Evolutionary conservation across 2,329 filamentous ascomycete genomes (phyloP), one percentile per base, ranked within the genome.

Genomic region (Chaetomiaceae sp.): DNA sequence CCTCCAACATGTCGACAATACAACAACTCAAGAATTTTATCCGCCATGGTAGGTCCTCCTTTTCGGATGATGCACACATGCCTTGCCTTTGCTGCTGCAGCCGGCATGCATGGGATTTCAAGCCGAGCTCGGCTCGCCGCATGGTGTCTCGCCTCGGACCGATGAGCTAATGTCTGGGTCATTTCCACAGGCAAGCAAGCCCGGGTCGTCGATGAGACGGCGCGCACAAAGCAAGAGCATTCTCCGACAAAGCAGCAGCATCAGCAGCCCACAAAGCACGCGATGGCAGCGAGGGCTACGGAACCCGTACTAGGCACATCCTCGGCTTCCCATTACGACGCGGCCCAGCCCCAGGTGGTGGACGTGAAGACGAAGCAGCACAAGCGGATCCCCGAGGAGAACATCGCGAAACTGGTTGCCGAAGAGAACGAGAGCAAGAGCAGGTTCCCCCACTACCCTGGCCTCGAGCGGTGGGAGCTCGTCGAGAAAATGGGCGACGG

Each of bases 1-100:
- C 52, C 30, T 50, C 44, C 58, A 68, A 60, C 38, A 83, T 83
- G 80, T 83, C 80, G 64, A 82, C 81, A 60, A 95, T 96, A 74
- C 92, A 96, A 75, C 93, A 93, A 68, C 82, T 96, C 63, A 96
- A 97, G 74, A 96, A 96, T 72, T 95, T 97, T 72, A 93, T 97
- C 72, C 88, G 92, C 60, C 92, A 96, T 77, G 92, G 81, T 83
- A 73, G 50, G 74, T 33, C 20, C 30, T 27, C 33, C 16, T 33
- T 17, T 12, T 27, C 17, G 7, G 21, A 23, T 4, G 12, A 16
- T 13, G 25, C 14, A 47, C 10, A 23, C 23, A 16, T 35, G 33
- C 33, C 27, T 5, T 13, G n/a, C n/a, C 2, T 19, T 14, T 20
- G 27, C 14, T n/a, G 31, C 33, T 12, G 14, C 16, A 20, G 23